Conservation (phyloP, 495 filamentous ascomycete species). For the Tuber microsphaerosporum region DNA sequence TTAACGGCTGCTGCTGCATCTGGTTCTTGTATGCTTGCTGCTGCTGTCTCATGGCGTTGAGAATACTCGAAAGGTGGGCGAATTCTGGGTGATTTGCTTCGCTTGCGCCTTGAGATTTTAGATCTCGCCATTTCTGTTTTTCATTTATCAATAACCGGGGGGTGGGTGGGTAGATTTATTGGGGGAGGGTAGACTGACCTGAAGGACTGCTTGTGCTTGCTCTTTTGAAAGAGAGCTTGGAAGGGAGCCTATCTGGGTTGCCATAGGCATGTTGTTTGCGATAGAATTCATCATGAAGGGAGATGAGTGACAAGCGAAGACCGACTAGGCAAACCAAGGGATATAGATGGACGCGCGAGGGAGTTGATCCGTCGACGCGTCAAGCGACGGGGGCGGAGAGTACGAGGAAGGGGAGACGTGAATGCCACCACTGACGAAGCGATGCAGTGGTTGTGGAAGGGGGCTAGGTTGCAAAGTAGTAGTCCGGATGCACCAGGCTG, state of each 20-base stretch:
- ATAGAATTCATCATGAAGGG: conserved; percentile 37
- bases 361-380: conserved; percentile 3
- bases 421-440: background rate
- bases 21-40: conserved; percentile 33
- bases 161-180: conserved; percentile 6
- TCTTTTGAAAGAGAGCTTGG: conserved; percentile 36
- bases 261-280: conserved; percentile 38
- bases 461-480: background rate
- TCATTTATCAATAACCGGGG: conserved; percentile 26
- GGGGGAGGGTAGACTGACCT: conserved; percentile 24
- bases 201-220: conserved; percentile 34
- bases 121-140: conserved; percentile 37
- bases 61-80: conserved; percentile 34
- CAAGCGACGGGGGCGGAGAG: background rate
- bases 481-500: background rate
- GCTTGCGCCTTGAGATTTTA: conserved; percentile 39
- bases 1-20: conserved; percentile 31
- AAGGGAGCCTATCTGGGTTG: conserved; percentile 26
- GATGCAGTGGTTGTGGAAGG: background rate
- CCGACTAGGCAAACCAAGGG: background rate
- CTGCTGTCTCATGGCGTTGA: conserved; percentile 36
- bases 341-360: background rate
- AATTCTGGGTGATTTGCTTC: conserved; percentile 40
- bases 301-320: conserved; percentile 7
- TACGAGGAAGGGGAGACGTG: background rate